Evolutionary conservation across 2,329 filamentous ascomycete genomes (phyloP).

Genomic region (Sclerotinia minor): DNA sequence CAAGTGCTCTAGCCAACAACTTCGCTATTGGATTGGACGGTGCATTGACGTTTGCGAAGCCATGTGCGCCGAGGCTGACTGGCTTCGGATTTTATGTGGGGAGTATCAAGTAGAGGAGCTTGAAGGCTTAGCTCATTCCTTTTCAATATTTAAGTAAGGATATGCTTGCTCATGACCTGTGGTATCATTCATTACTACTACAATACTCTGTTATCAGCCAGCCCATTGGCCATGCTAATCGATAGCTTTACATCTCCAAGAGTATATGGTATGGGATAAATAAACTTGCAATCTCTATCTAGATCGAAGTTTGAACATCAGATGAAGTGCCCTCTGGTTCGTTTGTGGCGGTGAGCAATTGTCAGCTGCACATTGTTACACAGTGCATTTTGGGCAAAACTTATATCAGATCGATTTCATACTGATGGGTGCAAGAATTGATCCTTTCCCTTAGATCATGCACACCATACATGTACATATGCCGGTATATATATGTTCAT

Average conservation of each 20-base stretch:
- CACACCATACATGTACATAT: background rate
- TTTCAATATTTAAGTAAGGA: constrained; percentile 7
- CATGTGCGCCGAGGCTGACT: background rate
- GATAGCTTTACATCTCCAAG: background rate
- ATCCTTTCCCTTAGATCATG: background rate
- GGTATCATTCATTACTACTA: background rate
- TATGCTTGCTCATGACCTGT: background rate
- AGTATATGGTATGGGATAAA: background rate
- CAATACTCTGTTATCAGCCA: background rate
- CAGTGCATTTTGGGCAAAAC: background rate
- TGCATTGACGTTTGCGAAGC: background rate
- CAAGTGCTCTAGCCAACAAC: constrained; percentile 1
- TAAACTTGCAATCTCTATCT: background rate
- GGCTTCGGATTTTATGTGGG: background rate
- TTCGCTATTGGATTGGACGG: background rate
- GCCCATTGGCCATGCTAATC: background rate
- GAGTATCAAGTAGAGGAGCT: background rate
- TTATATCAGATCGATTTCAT: background rate
- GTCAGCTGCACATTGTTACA: background rate
- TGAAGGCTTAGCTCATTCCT: background rate
- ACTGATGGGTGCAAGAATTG: background rate
- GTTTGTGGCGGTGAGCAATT: background rate
- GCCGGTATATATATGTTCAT: background rate
- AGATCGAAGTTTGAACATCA: background rate
- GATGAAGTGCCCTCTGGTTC: background rate